Base-by-base conservation (phyloP, 768 basidiomycete species). In the Leccinum subtestaceum region DNA sequence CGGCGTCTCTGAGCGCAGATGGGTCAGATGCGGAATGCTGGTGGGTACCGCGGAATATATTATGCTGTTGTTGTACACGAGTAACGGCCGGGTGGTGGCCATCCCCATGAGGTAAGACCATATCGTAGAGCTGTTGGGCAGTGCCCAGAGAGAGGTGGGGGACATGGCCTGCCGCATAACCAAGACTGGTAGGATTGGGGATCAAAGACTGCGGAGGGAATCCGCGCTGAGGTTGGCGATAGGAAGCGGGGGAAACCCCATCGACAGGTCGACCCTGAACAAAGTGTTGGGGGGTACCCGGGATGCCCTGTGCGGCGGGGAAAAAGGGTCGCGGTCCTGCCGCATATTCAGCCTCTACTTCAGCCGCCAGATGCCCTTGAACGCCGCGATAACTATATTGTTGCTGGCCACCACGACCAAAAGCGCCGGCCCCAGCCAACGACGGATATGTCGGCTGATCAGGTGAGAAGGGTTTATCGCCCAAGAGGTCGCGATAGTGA, bases 11-110 rank as follows among this genome's bases (percentile, higher is more conserved):
- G 40, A 91, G 77, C 9, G 85, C 81, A 34, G 89, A 88, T 4
- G 90, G 91, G 68, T 93, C 91, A 2, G 90, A 91, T 4, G 89
- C 82, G 36, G 90, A 92, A 72, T 93, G 90, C 62, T 92, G 91
- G 71, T 93, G 90, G 25, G 81, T 84, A 27, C 77, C 79, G 38
- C 88, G 87, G 76, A 88, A 91, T 48, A 80, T 80, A 64, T 84
- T 85, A 68, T 86, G 87, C 67, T 90, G 89, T 65, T 91, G 89
- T 71, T 92, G 90, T 52, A 90, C 84, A 63, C 89, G 89, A 53
- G 84, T 80, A 58, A 89, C 85, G 32, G 88, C 82, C 36, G 87
- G 81, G 68, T 84, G 80, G 53, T 80, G 84, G 60, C 77, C 78
- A 61, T 87, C 84, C 15, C 58, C 43, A 32, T 72, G 65, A 56